These are phyloP conservation scores for Stephania japonica DNA, from an alignment of 164 flowering plant species.

Conservation along the genomic window DNA sequence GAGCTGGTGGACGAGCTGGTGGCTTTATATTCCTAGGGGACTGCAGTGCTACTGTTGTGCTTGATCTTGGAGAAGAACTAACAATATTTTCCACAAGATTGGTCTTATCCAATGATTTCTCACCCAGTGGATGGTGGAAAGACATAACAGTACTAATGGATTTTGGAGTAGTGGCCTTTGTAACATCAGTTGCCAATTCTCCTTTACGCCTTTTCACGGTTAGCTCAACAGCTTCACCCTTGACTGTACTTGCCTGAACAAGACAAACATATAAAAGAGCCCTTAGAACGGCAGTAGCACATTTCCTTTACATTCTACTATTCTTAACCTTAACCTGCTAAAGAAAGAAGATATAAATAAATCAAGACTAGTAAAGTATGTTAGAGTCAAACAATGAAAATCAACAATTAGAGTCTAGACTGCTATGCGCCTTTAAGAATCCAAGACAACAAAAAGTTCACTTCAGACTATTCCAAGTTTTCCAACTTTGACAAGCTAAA, in stretches of 20 bases:
- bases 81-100: conserved; percentile 28
- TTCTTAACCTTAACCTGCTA: background rate
- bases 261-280: background rate
- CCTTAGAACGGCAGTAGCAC: background rate
- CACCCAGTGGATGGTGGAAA: conserved; percentile 23
- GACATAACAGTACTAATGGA: conserved; percentile 24
- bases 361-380: background rate
- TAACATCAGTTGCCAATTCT: conserved; percentile 25
- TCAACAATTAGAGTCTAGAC: background rate
- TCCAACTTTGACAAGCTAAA: background rate
- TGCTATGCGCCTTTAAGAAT: background rate
- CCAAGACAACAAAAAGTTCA: background rate
- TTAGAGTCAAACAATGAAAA: background rate
- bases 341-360: background rate
- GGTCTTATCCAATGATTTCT: conserved; percentile 25
- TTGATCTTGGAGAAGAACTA: conserved; percentile 31
- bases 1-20: conserved; percentile 30
- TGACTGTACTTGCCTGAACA: conserved; percentile 52
- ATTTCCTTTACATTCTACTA: background rate
- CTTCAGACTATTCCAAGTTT: too few relatives aligned
- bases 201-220: conserved; percentile 46
- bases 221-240: conserved; percentile 46
- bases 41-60: conserved; percentile 22
- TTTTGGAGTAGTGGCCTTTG: conserved; percentile 26
- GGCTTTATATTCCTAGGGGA: conserved; percentile 43